Evolutionary conservation across 2,329 filamentous ascomycete species (phyloP).

Genomic region (Ascochyta rabiei): DNA sequence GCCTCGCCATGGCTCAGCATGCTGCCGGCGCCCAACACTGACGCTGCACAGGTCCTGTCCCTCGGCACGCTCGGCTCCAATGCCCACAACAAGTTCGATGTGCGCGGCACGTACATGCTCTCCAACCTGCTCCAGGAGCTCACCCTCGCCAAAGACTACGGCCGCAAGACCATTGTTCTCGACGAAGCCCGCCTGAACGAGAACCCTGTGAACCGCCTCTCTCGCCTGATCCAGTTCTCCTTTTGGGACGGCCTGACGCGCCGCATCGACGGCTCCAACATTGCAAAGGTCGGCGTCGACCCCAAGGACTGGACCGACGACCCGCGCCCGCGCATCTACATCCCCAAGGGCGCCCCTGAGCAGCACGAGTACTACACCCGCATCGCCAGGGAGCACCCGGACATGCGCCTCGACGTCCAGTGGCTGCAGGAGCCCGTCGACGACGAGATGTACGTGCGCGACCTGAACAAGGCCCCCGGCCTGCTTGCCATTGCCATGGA

Average conservation of each 20-base stretch:
- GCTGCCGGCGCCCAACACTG: conserved; percentile 19
- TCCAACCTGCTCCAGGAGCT: conserved; percentile 96
- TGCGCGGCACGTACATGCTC: conserved; percentile 95
- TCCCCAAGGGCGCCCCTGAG: conserved; percentile 82
- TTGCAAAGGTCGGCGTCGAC: conserved; percentile 84
- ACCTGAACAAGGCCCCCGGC: conserved; percentile 86
- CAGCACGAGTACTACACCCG: conserved; percentile 88
- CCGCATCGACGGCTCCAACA: conserved; percentile 84
- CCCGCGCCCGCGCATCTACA: conserved; percentile 87
- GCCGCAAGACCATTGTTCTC: conserved; percentile 85
- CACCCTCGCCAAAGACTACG: conserved; percentile 88
- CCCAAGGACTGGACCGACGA: conserved; percentile 96
- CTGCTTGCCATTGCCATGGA: conserved; percentile 90
- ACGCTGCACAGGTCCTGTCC: conserved; percentile 68
- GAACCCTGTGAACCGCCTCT: conserved; percentile 88
- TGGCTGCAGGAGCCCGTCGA: conserved; percentile 74
- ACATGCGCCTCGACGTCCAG: conserved; percentile 86
- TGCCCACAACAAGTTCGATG: conserved; percentile 84
- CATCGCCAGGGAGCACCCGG: conserved; percentile 77
- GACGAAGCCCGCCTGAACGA: conserved; percentile 92
- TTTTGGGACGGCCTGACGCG: conserved; percentile 94
- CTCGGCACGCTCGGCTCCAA: conserved; percentile 85
- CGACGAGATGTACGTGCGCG: conserved; percentile 79
- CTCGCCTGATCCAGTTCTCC: conserved; percentile 82
- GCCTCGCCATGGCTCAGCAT: conserved; percentile 22